Percentiles rank a stretch among this genome's conserved stretches.
These are phyloP conservation scores for Mitragyna speciosa DNA, from an alignment of 257 asterid genomes.

Conservation along the genomic window DNA sequence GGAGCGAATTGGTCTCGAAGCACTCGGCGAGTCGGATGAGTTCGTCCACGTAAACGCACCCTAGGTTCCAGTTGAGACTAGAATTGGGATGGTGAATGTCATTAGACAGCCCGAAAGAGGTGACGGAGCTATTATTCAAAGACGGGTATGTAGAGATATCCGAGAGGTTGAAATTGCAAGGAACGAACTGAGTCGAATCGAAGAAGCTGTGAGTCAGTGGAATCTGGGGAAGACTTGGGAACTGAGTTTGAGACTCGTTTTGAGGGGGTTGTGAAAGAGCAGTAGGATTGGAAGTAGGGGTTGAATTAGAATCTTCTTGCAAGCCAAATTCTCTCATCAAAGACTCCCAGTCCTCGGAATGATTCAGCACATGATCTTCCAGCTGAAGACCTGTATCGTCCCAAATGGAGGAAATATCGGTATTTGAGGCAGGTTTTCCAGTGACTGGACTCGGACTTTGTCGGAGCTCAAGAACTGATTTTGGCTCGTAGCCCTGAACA, in stretches of 20 bases:
- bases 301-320: constrained; percentile 47
- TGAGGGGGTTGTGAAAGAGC: constrained; percentile 16
- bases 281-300: neutral
- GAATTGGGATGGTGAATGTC: constrained; percentile 19
- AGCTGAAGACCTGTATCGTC: constrained; percentile 53
- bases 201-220: constrained; percentile 36
- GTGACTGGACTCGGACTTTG: constrained; percentile 62
- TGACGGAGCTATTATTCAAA: constrained; percentile 19
- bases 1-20: constrained; percentile 76
- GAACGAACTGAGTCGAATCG: constrained; percentile 45
- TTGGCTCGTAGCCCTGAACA: constrained; percentile 60
- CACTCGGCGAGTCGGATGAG: constrained; percentile 83
- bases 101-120: constrained; percentile 29
- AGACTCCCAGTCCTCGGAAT: constrained; percentile 73
- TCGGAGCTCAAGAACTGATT: constrained; percentile 77
- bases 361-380: constrained; percentile 72
- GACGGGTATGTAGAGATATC: constrained; percentile 40
- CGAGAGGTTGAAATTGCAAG: constrained; percentile 44
- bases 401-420: constrained; percentile 19
- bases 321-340: constrained; percentile 84
- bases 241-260: constrained; percentile 35
- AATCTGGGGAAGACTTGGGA: constrained; percentile 40
- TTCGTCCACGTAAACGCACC: constrained; percentile 74
- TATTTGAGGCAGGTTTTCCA: constrained; percentile 32
- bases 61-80: constrained; percentile 42